These are phyloP conservation scores for Elaeis guineensis DNA, from an alignment of 176 grass and related monocot species.

Conservation along the genomic window DNA sequence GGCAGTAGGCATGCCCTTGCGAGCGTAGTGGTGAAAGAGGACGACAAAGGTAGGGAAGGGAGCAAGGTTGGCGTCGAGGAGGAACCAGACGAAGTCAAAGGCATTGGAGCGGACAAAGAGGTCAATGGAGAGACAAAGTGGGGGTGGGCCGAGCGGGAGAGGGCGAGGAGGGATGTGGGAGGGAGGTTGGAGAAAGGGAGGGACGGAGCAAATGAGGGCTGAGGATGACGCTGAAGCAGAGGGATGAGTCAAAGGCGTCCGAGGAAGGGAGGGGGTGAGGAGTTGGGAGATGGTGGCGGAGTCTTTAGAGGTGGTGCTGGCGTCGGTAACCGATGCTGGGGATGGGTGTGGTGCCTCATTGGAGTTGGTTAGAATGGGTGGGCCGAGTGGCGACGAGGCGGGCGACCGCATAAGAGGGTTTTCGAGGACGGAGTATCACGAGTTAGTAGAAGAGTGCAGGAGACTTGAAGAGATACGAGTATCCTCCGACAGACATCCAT, in stretches of 20 bases:
- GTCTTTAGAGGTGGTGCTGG: neutral
- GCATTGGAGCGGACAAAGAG: constrained; percentile 43
- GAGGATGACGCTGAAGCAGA: constrained; percentile 7
- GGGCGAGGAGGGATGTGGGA: constrained; percentile 26
- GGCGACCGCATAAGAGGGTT: constrained; percentile 8
- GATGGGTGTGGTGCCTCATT: neutral
- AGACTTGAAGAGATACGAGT: constrained; percentile 6
- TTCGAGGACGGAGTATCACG: constrained; percentile 18
- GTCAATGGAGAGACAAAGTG: constrained; percentile 30
- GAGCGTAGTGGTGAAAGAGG: constrained; percentile 60
- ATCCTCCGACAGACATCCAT: no score
- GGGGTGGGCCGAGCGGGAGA: constrained; percentile 47
- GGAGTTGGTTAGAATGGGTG: neutral
- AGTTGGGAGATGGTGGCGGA: constrained; percentile 8
- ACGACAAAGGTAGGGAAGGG: constrained; percentile 46
- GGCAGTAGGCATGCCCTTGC: constrained; percentile 30
- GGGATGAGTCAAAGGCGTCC: constrained; percentile 2
- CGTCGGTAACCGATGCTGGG: neutral
- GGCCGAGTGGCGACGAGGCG: neutral
- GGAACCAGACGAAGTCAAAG: constrained; percentile 51
- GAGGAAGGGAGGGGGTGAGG: constrained; percentile 7
- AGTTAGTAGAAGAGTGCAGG: constrained; percentile 15
- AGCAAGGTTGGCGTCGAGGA: constrained; percentile 24
- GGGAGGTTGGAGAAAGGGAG: constrained; percentile 21
- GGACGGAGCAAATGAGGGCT: constrained; percentile 5